Base-by-base conservation (phyloP, 2,329 filamentous ascomycete species). In the Fusarium clavum region DNA sequence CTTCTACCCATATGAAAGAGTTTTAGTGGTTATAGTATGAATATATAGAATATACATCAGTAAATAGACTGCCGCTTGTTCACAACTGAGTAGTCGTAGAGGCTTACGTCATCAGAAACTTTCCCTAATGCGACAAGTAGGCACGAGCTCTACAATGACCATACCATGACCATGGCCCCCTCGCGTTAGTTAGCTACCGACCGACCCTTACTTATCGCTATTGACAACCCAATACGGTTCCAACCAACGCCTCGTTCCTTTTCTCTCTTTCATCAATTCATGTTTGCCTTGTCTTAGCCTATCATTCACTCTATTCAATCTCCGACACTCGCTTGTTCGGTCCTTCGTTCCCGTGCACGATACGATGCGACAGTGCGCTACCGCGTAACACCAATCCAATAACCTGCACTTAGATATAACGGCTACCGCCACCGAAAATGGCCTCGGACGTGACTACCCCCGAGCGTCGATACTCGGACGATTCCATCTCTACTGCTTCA, bases 401-500 rank as follows among this genome's bases (percentile, higher is more conserved):
- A 27, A 43, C 24, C 38, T 27, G 18, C 38, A 8, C 34, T 12
- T 38, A 24, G 29, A 54, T 61, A 61, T 66, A 45, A 34, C 60
- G 20, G 45, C 46, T 22, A 38, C 62, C 38, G 30, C 45, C 54
- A 49, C 40, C 41, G 11, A 46, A 61, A 45, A 74, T 74, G 69
- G 68, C 69, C 40, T 61, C 66, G 20, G 66, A 58, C 57, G 64
- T 69, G 43, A 68, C 70, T 25, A 55, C 73, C 18, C 27, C 61
- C 65, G 63, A 66, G 44, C 68, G 70, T 43, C 76, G 77, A 49
- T 64, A 62, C 47, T 88, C 87, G 57, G 81, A 81, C 75, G 86
- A 86, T 67, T 93, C 92, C 6, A 79, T 88, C 47, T 93, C 91
- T n/a, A 91, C 91, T 43, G 90, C 90, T n/a, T 96, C 93, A 34